A percentile compares a stretch with the other conserved stretches of the same genome.
Conservation (phyloP, 495 filamentous ascomycete species). For the Penicillium cinerascens region DNA sequence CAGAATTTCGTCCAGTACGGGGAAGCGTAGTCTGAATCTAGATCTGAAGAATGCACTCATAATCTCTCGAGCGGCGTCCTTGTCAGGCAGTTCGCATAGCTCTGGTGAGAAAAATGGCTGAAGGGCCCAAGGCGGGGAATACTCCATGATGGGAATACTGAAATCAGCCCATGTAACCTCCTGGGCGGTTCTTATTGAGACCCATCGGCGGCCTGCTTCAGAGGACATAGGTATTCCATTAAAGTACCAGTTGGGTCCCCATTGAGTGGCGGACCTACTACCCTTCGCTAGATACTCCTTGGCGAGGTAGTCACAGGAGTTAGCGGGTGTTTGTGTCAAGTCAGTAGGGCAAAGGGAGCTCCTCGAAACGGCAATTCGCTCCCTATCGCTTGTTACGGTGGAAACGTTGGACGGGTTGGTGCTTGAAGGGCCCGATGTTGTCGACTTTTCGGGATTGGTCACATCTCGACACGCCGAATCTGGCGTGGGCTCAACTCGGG, state of each 20-base stretch:
- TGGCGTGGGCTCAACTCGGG: not conserved
- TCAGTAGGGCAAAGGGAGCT: too few relatives aligned
- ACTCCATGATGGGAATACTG: not conserved
- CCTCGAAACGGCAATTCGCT: not conserved
- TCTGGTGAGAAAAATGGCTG: not conserved
- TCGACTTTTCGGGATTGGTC: not conserved
- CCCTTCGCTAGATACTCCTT: too few relatives aligned
- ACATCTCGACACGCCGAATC: not conserved
- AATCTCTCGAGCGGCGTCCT: not conserved
- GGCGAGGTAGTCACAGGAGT: too few relatives aligned
- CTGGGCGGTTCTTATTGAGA: conserved; percentile 16
- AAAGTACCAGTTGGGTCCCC: conserved; percentile 21
- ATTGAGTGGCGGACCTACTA: too few relatives aligned
- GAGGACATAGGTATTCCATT: conserved; percentile 17
- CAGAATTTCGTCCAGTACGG: conserved; percentile 4
- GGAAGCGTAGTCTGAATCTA: conserved; percentile 3
- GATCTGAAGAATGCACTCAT: conserved; percentile 4
- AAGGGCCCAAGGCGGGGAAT: not conserved
- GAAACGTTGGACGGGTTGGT: not conserved
- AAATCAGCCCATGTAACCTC: conserved; percentile 5
- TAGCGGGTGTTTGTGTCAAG: too few relatives aligned
- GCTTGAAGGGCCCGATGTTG: not conserved
- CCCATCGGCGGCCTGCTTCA: conserved; percentile 10
- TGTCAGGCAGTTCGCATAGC: conserved; percentile 10
- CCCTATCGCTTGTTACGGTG: not conserved